Base-by-base conservation (phyloP, 768 basidiomycete species). In the Antrodiella citrinella region DNA sequence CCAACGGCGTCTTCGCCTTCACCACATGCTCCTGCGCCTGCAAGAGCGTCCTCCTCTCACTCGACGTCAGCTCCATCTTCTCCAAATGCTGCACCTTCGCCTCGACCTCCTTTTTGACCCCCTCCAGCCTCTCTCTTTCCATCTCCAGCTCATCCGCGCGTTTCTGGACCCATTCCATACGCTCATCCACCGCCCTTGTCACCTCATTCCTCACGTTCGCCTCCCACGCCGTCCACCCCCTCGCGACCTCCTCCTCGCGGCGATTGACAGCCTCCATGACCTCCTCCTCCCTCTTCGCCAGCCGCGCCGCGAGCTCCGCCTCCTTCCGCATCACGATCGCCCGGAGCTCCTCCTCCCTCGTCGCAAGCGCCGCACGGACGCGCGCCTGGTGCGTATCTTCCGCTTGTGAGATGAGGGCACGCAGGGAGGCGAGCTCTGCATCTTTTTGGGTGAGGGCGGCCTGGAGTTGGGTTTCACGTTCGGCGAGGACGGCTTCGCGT, bases 271-370 rank as follows among this genome's bases (percentile, higher is more conserved):
- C 82, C 15, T 77, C 75, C 72, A 86, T 73, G 39, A 88, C 80
- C 61, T 86, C 85, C 49, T 82, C 78, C 56, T 89, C 86, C 2
- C 86, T 70, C 47, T 74, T 67, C 21, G 75, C 67, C 71, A 86
- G 86, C 4, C 81, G 79, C 22, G 64, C 66, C 1, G 77, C 79
- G 3, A 89, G 81, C 59, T 87, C 84, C 46, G 80, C 79, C 62
- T 89, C 86, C 25, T 85, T 75, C 59, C 80, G 76, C 60, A 74
- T 71, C 19, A 88, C 78, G 30, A 82, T 71, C 18, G 74, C 67
- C 1, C 84, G 75, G 26, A 90, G 67, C 57, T 87, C 86, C 39
- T 82, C 81, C 57, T 89, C 87, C 2, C 86, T 74, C 47, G 71
- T 70, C 15, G 69, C 64, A 9, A 89, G 72, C 0, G 83, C 84